A percentile compares a stretch with the other conserved stretches of the same genome.
phyloP scores from a whole-genome alignment of 2,329 filamentous ascomycete genomes.

The Chaetomium sp. region DNA sequence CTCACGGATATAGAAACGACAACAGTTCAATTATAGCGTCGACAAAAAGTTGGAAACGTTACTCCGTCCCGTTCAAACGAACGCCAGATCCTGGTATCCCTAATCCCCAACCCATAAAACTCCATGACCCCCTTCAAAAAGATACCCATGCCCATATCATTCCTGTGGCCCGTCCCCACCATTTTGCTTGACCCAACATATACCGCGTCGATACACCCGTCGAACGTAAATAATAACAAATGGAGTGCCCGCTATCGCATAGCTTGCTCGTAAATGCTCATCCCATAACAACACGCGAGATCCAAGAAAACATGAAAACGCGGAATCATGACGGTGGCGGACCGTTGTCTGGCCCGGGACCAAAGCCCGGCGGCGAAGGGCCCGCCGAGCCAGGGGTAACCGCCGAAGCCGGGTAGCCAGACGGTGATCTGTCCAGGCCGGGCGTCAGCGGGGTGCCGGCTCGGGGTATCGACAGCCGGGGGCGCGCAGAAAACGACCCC shows the following conservation, averaged over 20 bases:
- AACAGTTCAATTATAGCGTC: background rate
- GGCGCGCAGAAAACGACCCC: background rate
- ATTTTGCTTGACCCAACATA: background rate
- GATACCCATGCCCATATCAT: background rate
- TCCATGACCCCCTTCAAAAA: background rate
- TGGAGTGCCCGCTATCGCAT: background rate
- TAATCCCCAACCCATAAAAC: background rate
- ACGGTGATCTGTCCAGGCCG: background rate
- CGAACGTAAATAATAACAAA: background rate
- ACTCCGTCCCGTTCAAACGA: background rate
- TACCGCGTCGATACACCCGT: background rate
- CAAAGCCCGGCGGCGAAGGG: background rate
- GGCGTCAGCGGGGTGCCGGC: background rate
- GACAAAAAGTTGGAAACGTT: background rate
- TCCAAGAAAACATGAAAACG: background rate
- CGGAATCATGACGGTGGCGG: background rate
- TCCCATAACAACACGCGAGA: background rate
- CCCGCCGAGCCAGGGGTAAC: background rate
- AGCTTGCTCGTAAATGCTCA: background rate
- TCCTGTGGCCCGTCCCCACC: background rate
- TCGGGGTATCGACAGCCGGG: background rate
- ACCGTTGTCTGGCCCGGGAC: background rate
- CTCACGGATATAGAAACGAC: background rate
- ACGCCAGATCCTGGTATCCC: background rate
- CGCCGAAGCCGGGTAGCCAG: background rate